Base-by-base conservation (phyloP, 1,139 yeast species). In the Pichia sp. region DNA sequence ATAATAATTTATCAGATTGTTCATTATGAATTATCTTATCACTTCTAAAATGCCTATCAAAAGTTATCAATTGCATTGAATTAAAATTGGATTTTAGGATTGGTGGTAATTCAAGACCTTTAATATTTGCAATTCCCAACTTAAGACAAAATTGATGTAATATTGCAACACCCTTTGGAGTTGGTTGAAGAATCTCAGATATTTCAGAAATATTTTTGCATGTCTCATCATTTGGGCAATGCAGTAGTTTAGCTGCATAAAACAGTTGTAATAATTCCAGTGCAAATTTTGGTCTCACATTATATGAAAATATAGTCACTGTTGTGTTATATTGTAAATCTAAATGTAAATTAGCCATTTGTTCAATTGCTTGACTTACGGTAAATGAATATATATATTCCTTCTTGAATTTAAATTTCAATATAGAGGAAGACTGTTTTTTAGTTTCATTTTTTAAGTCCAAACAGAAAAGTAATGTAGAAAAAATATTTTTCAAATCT, bases 151-250 rank as follows among this genome's bases (percentile, higher is more conserved):
- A 87, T 11, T 72, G 68, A 41, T 76, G 77, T 2, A 90, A 63
- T 0, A 87, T 60, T 0, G 89, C 80, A 4, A 87, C 77, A 1
- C 97, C 98, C 58, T 92, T 92, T 0, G 97, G 92, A 0, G 97
- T 87, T 5, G 96, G 95, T 57, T 90, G 97, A 31, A 89, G 59
- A 4, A 67, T 46, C 0, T 69, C 65, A 1, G 38, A 65, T 60
- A 3, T 57, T 63, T n/a, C 24, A 45, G 73, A 72, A 2, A 80
- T 71, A 39, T 59, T 65, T n/a, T 61, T 54, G 43, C 80, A 60
- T 0, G 94, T 82, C 54, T 94, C 70, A 53, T 84, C 90, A 7
- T 76, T 74, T 0, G 96, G 96, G 25, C 80, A 76, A 58, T 89
- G 96, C 10, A 90, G 55, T 5, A 89, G 65, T 49, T 79, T 81